phyloP scores from a whole-genome alignment of 2,329 filamentous ascomycete species.

The Paracorniculantispora psalliotae region DNA sequence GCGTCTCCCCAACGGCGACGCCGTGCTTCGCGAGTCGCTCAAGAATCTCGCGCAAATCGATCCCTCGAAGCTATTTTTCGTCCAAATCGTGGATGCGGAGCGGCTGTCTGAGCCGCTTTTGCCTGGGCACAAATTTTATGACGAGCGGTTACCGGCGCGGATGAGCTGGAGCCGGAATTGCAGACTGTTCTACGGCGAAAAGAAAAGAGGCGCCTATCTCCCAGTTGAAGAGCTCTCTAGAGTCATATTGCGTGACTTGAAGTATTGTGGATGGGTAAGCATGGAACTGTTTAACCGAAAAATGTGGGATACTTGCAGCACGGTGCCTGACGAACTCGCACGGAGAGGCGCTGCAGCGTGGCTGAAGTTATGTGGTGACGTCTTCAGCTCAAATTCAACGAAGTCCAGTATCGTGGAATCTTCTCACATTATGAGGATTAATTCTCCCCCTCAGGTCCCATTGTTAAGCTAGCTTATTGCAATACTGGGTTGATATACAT shows the following conservation, averaged over 20 bases:
- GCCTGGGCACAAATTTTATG: constrained; percentile 36
- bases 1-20: constrained; percentile 47
- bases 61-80: constrained; percentile 62
- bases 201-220: constrained; percentile 59
- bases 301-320: constrained; percentile 46
- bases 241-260: constrained; percentile 58
- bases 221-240: constrained; percentile 58
- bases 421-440: no score
- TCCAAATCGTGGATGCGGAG: constrained; percentile 72
- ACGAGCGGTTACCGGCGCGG: constrained; percentile 35
- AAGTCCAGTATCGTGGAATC: no score
- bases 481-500: no score
- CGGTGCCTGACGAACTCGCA: constrained; percentile 42
- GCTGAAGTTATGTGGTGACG: no score
- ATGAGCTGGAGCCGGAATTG: constrained; percentile 79
- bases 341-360: no score
- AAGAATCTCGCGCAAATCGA: constrained; percentile 49
- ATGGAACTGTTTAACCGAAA: constrained; percentile 64
- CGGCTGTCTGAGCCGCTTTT: constrained; percentile 50
- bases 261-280: constrained; percentile 65
- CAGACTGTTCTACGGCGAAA: constrained; percentile 53
- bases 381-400: no score
- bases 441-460: no score
- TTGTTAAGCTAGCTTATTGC: no score
- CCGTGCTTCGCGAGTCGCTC: constrained; percentile 49